A percentile compares a stretch with the other conserved stretches of the same genome.
Evolutionary conservation across 148 eudicot genomes (phyloP).

Genomic region (Selenicereus undatus): DNA sequence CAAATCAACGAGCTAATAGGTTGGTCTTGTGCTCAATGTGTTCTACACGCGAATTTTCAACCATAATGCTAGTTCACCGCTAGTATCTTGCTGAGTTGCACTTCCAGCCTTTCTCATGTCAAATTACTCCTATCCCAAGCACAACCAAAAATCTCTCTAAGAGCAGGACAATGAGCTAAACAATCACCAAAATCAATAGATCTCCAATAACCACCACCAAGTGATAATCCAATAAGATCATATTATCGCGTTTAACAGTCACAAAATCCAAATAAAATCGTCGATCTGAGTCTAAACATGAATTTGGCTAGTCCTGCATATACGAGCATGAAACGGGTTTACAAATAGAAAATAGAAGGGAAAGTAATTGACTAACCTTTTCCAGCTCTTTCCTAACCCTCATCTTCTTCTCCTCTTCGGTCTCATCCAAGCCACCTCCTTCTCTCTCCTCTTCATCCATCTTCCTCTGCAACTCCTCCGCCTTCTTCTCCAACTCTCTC

Average conservation of each 20-base stretch:
- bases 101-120: too few species aligned
- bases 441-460: conserved; percentile 41
- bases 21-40: too few species aligned
- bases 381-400: conserved; percentile 85
- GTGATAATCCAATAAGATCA: background rate
- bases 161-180: too few species aligned
- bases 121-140: too few species aligned
- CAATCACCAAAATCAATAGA: background rate
- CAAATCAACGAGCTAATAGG: too few species aligned
- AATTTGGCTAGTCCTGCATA: background rate
- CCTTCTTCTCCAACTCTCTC: conserved; percentile 82
- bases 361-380: conserved; percentile 41
- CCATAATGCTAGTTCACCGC: too few species aligned
- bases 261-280: background rate
- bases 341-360: background rate
- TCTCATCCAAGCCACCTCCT: conserved; percentile 41
- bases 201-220: background rate
- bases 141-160: too few species aligned
- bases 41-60: too few species aligned
- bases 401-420: conserved; percentile 77
- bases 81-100: too few species aligned
- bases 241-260: background rate
- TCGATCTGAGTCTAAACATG: background rate
- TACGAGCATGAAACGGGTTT: background rate
- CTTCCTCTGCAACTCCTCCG: conserved; percentile 63